A percentile compares a stretch with the other conserved stretches of the same genome.
Evolutionary conservation across 495 filamentous ascomycete species (phyloP).

Genomic region (Daldinia childiae): DNA sequence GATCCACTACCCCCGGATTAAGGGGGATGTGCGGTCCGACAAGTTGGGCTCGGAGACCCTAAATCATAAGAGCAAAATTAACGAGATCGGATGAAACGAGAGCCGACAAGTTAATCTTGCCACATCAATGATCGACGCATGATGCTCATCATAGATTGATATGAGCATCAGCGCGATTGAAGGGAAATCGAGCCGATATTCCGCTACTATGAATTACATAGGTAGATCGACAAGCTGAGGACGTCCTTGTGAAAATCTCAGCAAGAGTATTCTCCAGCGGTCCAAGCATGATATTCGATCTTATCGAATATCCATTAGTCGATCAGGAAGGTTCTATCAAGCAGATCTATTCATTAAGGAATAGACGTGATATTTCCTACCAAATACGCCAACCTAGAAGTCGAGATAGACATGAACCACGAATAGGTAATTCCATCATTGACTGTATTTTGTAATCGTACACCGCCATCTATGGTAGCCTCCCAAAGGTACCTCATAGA

Average conservation of each 20-base stretch:
- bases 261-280: not conserved
- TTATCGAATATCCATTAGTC: not conserved
- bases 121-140: constrained; percentile 23
- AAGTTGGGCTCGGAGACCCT: constrained; percentile 15
- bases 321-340: not conserved
- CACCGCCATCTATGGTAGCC: not conserved
- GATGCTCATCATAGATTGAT: constrained; percentile 19
- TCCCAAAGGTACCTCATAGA: not conserved
- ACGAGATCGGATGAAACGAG: constrained; percentile 36
- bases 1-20: constrained; percentile 7
- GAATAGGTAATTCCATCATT: not conserved
- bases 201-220: constrained; percentile 1
- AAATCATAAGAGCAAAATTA: constrained; percentile 10
- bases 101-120: constrained; percentile 8
- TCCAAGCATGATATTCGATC: not conserved
- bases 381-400: too few species aligned
- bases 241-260: constrained; percentile 22
- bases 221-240: constrained; percentile 10
- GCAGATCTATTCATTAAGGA: not conserved
- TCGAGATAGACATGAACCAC: not conserved
- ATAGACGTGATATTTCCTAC: not conserved
- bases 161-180: not conserved
- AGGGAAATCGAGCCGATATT: constrained; percentile 31
- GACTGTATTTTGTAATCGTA: not conserved
- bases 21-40: not conserved